Base-by-base conservation (phyloP, 805 yeast species). In the Candida maris region DNA sequence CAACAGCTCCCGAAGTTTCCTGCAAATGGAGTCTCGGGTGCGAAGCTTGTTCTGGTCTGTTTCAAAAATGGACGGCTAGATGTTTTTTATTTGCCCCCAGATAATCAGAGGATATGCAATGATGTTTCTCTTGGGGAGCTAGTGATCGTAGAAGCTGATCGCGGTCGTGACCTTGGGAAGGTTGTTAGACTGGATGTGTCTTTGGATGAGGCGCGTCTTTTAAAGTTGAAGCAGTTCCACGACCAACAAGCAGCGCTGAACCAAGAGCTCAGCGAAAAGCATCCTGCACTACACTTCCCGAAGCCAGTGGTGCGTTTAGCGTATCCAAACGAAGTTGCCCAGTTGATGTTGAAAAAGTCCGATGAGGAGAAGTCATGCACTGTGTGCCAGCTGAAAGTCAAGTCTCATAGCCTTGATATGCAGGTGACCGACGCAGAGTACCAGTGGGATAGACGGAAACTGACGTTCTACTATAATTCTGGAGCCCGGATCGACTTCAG, bases 21-120 rank as follows among this genome's bases (percentile, higher is more conserved):
- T 32, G 47, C 46, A 3, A 52, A 51, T 3, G 56, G 52, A 12
- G 48, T 51, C 56, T 64, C 55, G 2, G 52, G 49, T 2, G 56
- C 49, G 34, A 65, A 63, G 41, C 66, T 85, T 37, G 73, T 78
- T 23, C 61, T 82, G 30, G 84, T 86, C 27, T 79, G 80, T 37
- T 87, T 87, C 64, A 87, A 88, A 57, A 77, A 81, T 19, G 85
- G 87, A 6, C 68, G 96, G 28, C 62, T 81, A 37, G 96, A 87
- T 58, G 86, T 85, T 6, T 86, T 83, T 51, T 77, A 75, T 52
- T 60, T 80, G 15, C 78, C 86, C 2, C 64, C 44, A 12, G 56
- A 53, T 18, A 44, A 48, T 30, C 47, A 39, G 19, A 45, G 51
- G 21, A 26, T 38, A 19, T 30, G 42, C 16, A 48, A 59, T 19